Conservation (phyloP, 495 filamentous ascomycete genomes). For the Aspergillus homomorphus region DNA sequence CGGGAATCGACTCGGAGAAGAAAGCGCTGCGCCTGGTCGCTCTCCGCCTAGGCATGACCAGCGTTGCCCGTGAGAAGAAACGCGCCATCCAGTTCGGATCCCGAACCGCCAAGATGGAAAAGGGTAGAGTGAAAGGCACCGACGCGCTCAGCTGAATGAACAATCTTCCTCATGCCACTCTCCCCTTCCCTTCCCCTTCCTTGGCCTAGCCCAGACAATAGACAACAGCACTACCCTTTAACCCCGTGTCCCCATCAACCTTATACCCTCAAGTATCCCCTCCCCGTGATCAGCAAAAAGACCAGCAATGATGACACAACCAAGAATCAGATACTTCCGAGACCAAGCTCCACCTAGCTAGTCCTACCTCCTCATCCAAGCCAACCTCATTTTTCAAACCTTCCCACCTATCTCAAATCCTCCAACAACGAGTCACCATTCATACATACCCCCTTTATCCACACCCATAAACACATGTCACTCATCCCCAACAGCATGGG, state of each 20-base stretch:
- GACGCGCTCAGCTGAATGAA: constrained; percentile 38
- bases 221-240: background rate
- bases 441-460: background rate
- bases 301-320: constrained; percentile 48
- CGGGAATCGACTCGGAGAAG: constrained; percentile 70
- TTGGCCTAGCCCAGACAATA: background rate
- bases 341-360: constrained; percentile 14
- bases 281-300: constrained; percentile 6
- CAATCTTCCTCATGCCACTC: constrained; percentile 2
- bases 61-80: constrained; percentile 82
- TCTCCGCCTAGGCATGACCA: constrained; percentile 63
- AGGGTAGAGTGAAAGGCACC: constrained; percentile 69
- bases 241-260: background rate
- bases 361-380: background rate
- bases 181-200: constrained; percentile 2
- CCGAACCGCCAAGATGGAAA: constrained; percentile 82
- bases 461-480: constrained; percentile 1
- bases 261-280: background rate
- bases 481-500: background rate
- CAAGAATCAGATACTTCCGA: constrained; percentile 54
- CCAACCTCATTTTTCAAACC: constrained; percentile 1
- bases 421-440: constrained; percentile 1
- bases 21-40: constrained; percentile 77
- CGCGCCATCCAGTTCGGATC: constrained; percentile 88
- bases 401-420: background rate